These are phyloP conservation scores for Arachnomyces sp. DNA, from an alignment of 2,329 filamentous ascomycete species.

Conservation along the genomic window DNA sequence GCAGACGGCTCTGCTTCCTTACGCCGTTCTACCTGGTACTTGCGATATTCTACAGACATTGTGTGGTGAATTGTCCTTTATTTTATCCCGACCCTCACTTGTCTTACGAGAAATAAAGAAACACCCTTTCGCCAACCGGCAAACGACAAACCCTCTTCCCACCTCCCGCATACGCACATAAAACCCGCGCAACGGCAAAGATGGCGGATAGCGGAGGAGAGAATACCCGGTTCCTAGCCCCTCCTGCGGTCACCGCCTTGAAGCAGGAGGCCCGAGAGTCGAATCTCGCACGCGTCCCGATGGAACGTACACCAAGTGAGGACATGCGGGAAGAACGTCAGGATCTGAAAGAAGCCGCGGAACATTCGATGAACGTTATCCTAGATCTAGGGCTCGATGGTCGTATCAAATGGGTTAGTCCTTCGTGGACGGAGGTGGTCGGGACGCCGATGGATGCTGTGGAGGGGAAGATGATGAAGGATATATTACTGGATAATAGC, in stretches of 20 bases:
- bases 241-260: constrained; percentile 36
- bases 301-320: constrained; percentile 64
- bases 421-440: constrained; percentile 89
- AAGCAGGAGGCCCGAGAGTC: constrained; percentile 35
- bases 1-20: constrained; percentile 34
- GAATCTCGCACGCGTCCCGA: constrained; percentile 23
- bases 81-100: too few species aligned
- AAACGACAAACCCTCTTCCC: not conserved
- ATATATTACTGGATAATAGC: constrained; percentile 67
- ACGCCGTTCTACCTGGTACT: constrained; percentile 3
- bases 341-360: constrained; percentile 87
- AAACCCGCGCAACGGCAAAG: constrained; percentile 13
- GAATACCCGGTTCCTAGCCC: constrained; percentile 33
- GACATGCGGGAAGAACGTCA: constrained; percentile 89
- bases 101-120: too few species aligned
- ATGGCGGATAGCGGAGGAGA: constrained; percentile 36
- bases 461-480: constrained; percentile 66
- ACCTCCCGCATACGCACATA: constrained; percentile 7
- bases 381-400: constrained; percentile 87
- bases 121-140: too few species aligned
- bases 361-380: constrained; percentile 94
- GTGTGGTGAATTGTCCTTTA: too few species aligned
- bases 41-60: too few species aligned
- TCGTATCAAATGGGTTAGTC: constrained; percentile 89
- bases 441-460: constrained; percentile 67